Evolutionary conservation across 768 basidiomycete species (phyloP), one percentile per base, ranked within the genome.

Genomic region (Podaxis sp.): DNA sequence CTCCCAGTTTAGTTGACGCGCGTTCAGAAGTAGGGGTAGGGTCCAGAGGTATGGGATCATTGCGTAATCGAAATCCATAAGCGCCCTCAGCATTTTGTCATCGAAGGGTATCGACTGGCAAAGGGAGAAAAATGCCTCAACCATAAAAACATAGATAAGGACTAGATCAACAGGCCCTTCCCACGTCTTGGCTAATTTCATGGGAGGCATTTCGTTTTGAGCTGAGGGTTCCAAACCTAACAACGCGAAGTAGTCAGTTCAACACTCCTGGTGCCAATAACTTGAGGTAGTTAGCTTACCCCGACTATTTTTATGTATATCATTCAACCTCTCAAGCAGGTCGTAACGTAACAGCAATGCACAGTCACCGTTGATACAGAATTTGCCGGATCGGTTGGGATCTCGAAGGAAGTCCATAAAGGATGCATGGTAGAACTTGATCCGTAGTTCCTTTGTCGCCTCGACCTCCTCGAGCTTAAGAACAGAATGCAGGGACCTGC

Each of bases 341-440:
- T 46, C 44, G 44, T 46, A 20, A 46, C 20, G 44, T 20, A 46
- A 15, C 7, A 20, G 20, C n/a, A 33, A 11, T 4, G 56, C 56
- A 17, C 44, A 49, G 20, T 46, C 28, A 8, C 22, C 15, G 2
- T 11, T 48, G 5, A 48, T 15, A 33, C 56, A 58, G 11, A 58
- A 58, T 10, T 36, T 30, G 15, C 41, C 26, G 13, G 44, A 46
- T 20, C 58, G 30, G 7, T 10, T 11, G 3, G 22, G 58, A 37
- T 59, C 58, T 24, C 30, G n/a, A 11, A 59, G 7, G 17, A 59
- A 59, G 2, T 59, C 48, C 58, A 59, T 49, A 36, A 59, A 59
- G 13, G 58, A 59, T n/a, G 58, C 44, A 24, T 59, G 58, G 22
- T 50, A 59, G 17, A 50, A 59, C 17, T 5, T 50, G n/a, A 13